A percentile compares a stretch with the other conserved stretches of the same genome.
Conservation (phyloP, 495 filamentous ascomycete genomes). For the Lophiostoma macrostomum region DNA sequence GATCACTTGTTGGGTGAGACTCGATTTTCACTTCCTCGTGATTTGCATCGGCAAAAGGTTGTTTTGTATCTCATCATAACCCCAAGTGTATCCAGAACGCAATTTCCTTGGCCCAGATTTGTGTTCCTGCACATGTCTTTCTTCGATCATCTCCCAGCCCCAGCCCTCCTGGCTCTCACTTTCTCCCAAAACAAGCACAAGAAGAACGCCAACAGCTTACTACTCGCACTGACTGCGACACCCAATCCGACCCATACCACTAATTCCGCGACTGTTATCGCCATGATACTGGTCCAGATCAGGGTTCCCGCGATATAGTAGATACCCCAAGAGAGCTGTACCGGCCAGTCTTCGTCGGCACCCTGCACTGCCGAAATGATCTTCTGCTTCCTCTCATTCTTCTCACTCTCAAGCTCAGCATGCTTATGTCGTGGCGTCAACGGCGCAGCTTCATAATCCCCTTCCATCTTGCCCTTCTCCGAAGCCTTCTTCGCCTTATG, state of each 20-base stretch:
- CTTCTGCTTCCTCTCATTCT: background rate
- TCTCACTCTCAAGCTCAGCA: background rate
- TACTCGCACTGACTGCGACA: slow-evolving; percentile 13
- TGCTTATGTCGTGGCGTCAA: too few species aligned
- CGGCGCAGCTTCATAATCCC: too few species aligned
- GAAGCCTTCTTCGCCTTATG: background rate
- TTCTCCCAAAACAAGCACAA: slow-evolving; percentile 15
- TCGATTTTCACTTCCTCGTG: too few species aligned
- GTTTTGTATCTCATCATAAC: too few species aligned
- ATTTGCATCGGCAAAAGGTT: too few species aligned
- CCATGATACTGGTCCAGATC: slow-evolving; percentile 25
- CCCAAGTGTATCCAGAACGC: too few species aligned
- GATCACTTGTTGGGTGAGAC: too few species aligned
- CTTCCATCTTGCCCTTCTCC: background rate
- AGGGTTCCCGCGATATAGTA: slow-evolving; percentile 30
- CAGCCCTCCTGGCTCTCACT: too few species aligned
- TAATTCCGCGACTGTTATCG: slow-evolving; percentile 22
- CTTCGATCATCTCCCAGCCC: background rate
- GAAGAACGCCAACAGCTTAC: slow-evolving; percentile 28
- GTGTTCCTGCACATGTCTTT: background rate
- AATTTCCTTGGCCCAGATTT: too few species aligned
- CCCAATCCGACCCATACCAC: slow-evolving; percentile 19
- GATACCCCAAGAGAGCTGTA: slow-evolving; percentile 22
- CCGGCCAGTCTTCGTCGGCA: slow-evolving; percentile 18
- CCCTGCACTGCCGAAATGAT: slow-evolving; percentile 19